Conservation (phyloP, 2,329 filamentous ascomycete genomes). For the Rasamsonia emersonii region DNA sequence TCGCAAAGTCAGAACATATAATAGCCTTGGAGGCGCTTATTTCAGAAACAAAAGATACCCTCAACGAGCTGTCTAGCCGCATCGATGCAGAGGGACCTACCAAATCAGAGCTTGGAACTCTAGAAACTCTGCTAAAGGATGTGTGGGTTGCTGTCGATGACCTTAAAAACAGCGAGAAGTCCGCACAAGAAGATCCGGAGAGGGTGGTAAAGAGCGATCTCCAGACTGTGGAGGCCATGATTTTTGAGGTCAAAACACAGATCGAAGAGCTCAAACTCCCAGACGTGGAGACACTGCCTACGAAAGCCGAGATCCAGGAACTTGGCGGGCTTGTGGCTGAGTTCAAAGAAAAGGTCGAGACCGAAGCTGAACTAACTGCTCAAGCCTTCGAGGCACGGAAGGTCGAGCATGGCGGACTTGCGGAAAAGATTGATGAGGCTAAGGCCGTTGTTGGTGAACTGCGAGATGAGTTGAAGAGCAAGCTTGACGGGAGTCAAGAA, state of each 20-base stretch:
- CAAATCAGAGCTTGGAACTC: slow-evolving; percentile 67
- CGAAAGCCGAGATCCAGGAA: slow-evolving; percentile 65
- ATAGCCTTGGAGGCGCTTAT: slow-evolving; percentile 58
- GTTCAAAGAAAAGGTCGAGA: slow-evolving; percentile 54
- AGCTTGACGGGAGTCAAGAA: slow-evolving; percentile 65
- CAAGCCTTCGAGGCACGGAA: slow-evolving; percentile 79
- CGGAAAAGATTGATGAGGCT: slow-evolving; percentile 70
- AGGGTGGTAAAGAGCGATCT: slow-evolving; percentile 73
- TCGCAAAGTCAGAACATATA: slow-evolving; percentile 55
- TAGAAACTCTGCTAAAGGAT: slow-evolving; percentile 73
- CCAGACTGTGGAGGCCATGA: slow-evolving; percentile 69
- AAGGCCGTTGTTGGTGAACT: slow-evolving; percentile 70
- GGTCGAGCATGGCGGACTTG: slow-evolving; percentile 68
- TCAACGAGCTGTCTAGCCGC: slow-evolving; percentile 58
- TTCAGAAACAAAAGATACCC: slow-evolving; percentile 63
- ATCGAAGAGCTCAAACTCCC: slow-evolving; percentile 65
- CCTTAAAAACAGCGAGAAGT: slow-evolving; percentile 40
- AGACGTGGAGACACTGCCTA: slow-evolving; percentile 61
- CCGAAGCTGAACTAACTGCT: slow-evolving; percentile 62
- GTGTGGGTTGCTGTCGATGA: slow-evolving; percentile 70
- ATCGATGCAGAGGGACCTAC: slow-evolving; percentile 60
- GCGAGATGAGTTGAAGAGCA: slow-evolving; percentile 65
- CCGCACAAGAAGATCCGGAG: slow-evolving; percentile 44
- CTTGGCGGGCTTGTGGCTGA: slow-evolving; percentile 65
- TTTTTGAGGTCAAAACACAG: slow-evolving; percentile 74